Evolutionary conservation across 106 monocot genomes (phyloP).

Genomic region (Dendrobium chrysotoxum): DNA sequence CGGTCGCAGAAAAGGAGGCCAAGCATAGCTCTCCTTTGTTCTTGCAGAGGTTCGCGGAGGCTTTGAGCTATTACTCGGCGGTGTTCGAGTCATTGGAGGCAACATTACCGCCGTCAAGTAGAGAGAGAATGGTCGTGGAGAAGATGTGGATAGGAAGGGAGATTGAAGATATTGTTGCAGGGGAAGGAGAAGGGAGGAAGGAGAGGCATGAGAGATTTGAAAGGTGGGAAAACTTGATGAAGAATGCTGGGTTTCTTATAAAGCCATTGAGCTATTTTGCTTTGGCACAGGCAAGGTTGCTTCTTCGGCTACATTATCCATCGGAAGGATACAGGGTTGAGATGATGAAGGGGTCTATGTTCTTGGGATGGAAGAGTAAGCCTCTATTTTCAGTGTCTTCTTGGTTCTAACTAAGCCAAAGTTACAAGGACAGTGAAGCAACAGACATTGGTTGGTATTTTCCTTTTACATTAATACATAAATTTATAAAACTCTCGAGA

Average conservation of each 20-base stretch:
- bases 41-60: slow-evolving; percentile 35
- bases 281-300: slow-evolving; percentile 56
- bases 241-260: slow-evolving; percentile 28
- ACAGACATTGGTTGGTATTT: no score
- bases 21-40: slow-evolving; percentile 24
- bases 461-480: no score
- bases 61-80: slow-evolving; percentile 37
- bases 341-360: slow-evolving; percentile 39
- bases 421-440: no score
- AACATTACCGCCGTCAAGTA: slow-evolving; percentile 29
- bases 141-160: slow-evolving; percentile 38
- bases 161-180: slow-evolving; percentile 21
- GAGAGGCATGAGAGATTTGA: slow-evolving; percentile 44
- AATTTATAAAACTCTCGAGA: no score
- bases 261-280: slow-evolving; percentile 48
- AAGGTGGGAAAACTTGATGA: slow-evolving; percentile 48
- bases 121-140: slow-evolving; percentile 39
- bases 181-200: slow-evolving; percentile 14
- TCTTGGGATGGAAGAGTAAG: slow-evolving; percentile 72
- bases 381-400: slow-evolving; percentile 84
- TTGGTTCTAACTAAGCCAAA: slow-evolving; percentile 32
- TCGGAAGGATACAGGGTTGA: slow-evolving; percentile 68
- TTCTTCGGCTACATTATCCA: slow-evolving; percentile 74
- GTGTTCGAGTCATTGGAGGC: slow-evolving; percentile 58
- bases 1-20: slow-evolving; percentile 41